Percentiles rank a stretch among this genome's conserved stretches.
Conservation (phyloP, 208 protist species). For the Leishmania guyanensis region DNA sequence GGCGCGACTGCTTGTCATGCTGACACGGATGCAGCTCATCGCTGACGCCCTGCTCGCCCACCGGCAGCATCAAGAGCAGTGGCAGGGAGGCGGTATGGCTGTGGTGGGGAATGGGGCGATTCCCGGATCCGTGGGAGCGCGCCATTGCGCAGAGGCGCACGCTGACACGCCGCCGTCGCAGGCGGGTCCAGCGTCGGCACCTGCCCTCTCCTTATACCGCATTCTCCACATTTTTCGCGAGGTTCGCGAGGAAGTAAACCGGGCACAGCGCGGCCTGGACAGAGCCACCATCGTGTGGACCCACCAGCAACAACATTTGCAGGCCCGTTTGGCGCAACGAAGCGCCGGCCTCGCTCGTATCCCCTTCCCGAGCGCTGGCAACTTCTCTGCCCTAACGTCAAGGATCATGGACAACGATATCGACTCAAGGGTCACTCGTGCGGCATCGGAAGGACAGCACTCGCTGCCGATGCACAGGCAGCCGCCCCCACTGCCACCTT, state of each 20-base stretch:
- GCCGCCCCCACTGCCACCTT: background rate
- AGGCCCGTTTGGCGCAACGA: background rate
- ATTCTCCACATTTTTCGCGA: conserved; percentile 21
- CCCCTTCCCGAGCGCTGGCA: background rate
- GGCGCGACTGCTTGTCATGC: conserved; percentile 36
- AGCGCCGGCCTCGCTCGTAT: background rate
- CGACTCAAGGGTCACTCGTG: background rate
- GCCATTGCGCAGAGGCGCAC: background rate
- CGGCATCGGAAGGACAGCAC: background rate
- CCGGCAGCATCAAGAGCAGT: conserved; percentile 10
- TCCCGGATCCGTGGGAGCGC: background rate
- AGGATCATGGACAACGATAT: background rate
- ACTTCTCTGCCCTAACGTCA: background rate
- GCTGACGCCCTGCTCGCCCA: conserved; percentile 27
- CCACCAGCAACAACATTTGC: conserved; percentile 13
- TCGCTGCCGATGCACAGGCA: background rate
- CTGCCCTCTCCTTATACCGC: conserved; percentile 11
- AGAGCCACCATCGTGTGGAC: conserved; percentile 13
- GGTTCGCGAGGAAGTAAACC: conserved; percentile 22
- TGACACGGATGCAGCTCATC: conserved; percentile 41
- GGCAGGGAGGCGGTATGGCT: background rate
- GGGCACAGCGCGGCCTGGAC: conserved; percentile 20
- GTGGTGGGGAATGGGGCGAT: background rate
- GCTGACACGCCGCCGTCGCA: background rate
- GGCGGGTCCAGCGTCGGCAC: background rate